A percentile compares a stretch with the other conserved stretches of the same genome.
phyloP scores from a whole-genome alignment of 2,329 filamentous ascomycete genomes.

The Neofusicoccum parvum region DNA sequence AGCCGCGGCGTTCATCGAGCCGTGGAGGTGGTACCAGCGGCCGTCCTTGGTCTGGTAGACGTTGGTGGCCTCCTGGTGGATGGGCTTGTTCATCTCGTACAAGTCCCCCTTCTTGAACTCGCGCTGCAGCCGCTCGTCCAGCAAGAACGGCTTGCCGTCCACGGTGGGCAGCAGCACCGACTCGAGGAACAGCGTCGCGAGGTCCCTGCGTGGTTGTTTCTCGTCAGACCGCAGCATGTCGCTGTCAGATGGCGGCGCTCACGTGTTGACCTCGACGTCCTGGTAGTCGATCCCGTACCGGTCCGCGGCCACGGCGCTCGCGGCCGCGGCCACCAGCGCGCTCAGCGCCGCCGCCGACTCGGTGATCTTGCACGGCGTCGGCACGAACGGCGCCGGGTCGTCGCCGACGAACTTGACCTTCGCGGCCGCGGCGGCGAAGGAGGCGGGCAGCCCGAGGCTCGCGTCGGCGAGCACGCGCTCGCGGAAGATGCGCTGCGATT shows the following conservation, averaged over 20 bases:
- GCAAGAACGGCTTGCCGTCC: slow-evolving; percentile 32
- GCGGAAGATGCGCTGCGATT: slow-evolving; percentile 12
- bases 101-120: slow-evolving; percentile 29
- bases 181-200: slow-evolving; percentile 50
- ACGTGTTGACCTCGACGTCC: slow-evolving; percentile 52
- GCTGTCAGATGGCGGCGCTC: slow-evolving; percentile 14
- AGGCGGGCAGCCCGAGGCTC: neutral
- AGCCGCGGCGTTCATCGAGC: slow-evolving; percentile 45
- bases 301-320: slow-evolving; percentile 18
- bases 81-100: slow-evolving; percentile 25
- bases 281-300: slow-evolving; percentile 44
- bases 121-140: slow-evolving; percentile 22
- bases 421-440: neutral
- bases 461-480: neutral
- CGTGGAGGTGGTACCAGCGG: slow-evolving; percentile 52
- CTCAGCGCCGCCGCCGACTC: slow-evolving; percentile 14
- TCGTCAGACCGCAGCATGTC: too few relatives aligned
- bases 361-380: slow-evolving; percentile 21
- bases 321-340: slow-evolving; percentile 14
- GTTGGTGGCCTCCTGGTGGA: slow-evolving; percentile 39
- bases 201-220: slow-evolving; percentile 33
- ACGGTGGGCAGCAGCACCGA: slow-evolving; percentile 40
- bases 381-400: slow-evolving; percentile 17
- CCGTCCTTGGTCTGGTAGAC: slow-evolving; percentile 52
- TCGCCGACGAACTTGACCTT: slow-evolving; percentile 15